Percentiles rank a stretch among this genome's conserved stretches.
phyloP scores from a whole-genome alignment of 495 filamentous ascomycete species.

The Recurvomyces mirabilis region DNA sequence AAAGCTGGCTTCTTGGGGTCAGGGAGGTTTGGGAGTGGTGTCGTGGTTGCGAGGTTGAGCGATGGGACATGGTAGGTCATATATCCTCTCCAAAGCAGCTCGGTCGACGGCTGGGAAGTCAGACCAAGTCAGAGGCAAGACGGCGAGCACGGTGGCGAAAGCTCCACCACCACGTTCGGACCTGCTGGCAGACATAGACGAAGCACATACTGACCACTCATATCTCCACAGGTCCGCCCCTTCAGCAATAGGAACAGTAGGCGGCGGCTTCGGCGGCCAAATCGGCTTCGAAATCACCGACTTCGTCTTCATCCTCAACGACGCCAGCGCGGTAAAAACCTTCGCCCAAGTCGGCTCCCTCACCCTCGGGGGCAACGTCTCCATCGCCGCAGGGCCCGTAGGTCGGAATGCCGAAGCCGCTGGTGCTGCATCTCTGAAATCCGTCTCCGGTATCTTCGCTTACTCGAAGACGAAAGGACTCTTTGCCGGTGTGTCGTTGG shows the following conservation, averaged over 20 bases:
- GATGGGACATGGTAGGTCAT: conserved; percentile 63
- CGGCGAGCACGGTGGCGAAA: background rate
- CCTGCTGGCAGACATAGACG: background rate
- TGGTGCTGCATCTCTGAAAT: conserved; percentile 79
- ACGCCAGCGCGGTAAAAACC: conserved; percentile 78
- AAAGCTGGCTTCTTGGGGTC: conserved; percentile 95
- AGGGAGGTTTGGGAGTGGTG: conserved; percentile 80
- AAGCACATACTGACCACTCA: background rate
- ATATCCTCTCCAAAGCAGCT: background rate
- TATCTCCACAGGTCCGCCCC: conserved; percentile 52
- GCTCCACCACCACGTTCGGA: too few species aligned
- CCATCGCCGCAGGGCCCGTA: conserved; percentile 84
- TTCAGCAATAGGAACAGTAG: conserved; percentile 78
- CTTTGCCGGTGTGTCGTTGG: conserved; percentile 89
- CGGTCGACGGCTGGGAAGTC: too few species aligned
- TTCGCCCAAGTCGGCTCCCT: conserved; percentile 87
- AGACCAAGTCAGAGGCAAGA: background rate
- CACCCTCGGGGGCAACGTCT: conserved; percentile 92
- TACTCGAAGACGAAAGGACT: conserved; percentile 96
- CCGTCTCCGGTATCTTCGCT: conserved; percentile 85
- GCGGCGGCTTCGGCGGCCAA: conserved; percentile 90
- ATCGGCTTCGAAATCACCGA: conserved; percentile 97
- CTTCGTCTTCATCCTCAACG: conserved; percentile 98
- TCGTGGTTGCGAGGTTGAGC: conserved; percentile 84
- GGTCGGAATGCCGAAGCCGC: conserved; percentile 94